These are phyloP conservation scores for Yamadazyma sp. DNA, from an alignment of 805 yeast species.

Conservation along the genomic window DNA sequence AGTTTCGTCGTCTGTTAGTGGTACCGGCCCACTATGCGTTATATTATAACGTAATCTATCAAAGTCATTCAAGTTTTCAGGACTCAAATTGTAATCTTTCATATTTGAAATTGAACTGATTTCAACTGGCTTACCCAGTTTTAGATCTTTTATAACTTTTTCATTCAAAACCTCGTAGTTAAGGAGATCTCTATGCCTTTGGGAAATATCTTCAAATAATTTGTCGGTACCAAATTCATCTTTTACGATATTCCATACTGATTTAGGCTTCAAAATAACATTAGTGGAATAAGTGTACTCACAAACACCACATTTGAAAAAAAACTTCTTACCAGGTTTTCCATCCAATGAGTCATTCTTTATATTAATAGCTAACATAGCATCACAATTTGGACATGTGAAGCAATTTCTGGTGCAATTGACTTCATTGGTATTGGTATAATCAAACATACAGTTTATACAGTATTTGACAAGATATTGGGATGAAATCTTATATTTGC, in stretches of 20 bases:
- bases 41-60: slow-evolving; percentile 6
- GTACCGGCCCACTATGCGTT: slow-evolving; percentile 1
- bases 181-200: slow-evolving; percentile 5
- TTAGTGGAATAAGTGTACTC: slow-evolving; percentile 33
- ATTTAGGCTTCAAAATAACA: slow-evolving; percentile 38
- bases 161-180: slow-evolving; percentile 9
- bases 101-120: slow-evolving; percentile 1
- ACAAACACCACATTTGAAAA: slow-evolving; percentile 37
- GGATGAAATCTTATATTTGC: slow-evolving; percentile 24
- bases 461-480: slow-evolving; percentile 32
- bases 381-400: slow-evolving; percentile 33
- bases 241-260: slow-evolving; percentile 25
- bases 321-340: slow-evolving; percentile 31
- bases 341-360: slow-evolving; percentile 12
- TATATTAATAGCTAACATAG: slow-evolving; percentile 23
- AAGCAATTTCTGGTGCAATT: slow-evolving; percentile 39
- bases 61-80: slow-evolving; percentile 3
- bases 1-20: not conserved
- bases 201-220: not conserved
- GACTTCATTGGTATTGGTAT: slow-evolving; percentile 17
- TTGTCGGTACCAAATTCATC: slow-evolving; percentile 9
- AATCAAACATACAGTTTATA: slow-evolving; percentile 35
- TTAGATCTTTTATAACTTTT: slow-evolving; percentile 8
- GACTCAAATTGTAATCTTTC: slow-evolving; percentile 4
- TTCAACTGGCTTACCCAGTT: slow-evolving; percentile 5